phyloP scores from a whole-genome alignment of 2,329 filamentous ascomycete genomes.

The Xylaria sp. region DNA sequence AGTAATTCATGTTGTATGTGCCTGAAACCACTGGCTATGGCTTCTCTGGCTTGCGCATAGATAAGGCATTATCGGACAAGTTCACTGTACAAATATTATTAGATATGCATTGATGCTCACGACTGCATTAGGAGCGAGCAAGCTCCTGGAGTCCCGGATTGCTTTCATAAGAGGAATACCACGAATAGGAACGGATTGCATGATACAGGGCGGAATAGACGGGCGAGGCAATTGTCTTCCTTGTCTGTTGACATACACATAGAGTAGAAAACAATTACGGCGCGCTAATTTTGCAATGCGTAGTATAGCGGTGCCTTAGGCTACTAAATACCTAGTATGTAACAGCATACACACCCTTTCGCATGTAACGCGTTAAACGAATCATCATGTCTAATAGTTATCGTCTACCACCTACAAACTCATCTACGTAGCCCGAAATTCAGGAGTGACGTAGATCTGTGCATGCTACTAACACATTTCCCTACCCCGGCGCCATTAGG shows the following conservation, averaged over 20 bases:
- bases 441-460: neutral
- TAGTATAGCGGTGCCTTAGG: neutral
- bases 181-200: constrained; percentile 31
- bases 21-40: neutral
- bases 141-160: constrained; percentile 34
- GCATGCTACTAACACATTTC: neutral
- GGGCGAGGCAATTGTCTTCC: neutral
- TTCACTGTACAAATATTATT: constrained; percentile 35
- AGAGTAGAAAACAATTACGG: constrained; percentile 12
- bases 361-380: neutral
- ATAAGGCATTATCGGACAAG: neutral
- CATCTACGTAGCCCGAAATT: neutral
- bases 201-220: constrained; percentile 19
- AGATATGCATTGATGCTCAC: constrained; percentile 35
- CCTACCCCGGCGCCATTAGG: neutral
- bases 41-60: neutral
- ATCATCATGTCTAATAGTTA: neutral
- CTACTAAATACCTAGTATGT: neutral
- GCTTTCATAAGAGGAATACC: constrained; percentile 33
- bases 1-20: constrained; percentile 25
- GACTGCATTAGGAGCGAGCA: constrained; percentile 30
- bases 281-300: constrained; percentile 2
- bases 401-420: neutral
- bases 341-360: neutral
- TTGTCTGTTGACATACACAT: constrained; percentile 6